Evolutionary conservation across 140 eudicot genomes (phyloP).

Genomic region (Cichorium intybus): DNA sequence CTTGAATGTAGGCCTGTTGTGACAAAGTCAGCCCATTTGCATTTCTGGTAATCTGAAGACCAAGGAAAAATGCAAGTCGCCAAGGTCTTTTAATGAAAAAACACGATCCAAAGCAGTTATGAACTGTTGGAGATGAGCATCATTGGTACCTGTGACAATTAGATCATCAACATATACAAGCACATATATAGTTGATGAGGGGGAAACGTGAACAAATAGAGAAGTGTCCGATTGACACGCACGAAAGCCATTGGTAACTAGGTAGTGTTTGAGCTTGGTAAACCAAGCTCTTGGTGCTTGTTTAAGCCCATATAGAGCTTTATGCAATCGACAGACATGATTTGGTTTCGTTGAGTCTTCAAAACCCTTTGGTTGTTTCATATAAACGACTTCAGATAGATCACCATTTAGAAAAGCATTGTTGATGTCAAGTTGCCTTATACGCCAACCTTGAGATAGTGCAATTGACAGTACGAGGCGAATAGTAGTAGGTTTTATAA

Average conservation of each 20-base stretch:
- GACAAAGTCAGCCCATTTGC: not conserved
- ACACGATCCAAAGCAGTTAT: not conserved
- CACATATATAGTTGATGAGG: not conserved
- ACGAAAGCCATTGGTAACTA: not conserved
- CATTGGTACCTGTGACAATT: not conserved
- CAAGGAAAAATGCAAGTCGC: not conserved
- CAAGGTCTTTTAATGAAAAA: not conserved
- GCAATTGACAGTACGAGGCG: not conserved
- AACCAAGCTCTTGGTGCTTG: not conserved
- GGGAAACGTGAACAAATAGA: not conserved
- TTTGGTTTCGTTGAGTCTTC: not conserved
- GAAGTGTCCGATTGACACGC: not conserved
- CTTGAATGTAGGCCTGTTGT: not conserved
- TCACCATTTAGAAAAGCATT: not conserved
- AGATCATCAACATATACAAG: conserved; percentile 9
- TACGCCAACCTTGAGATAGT: not conserved
- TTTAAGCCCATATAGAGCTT: not conserved
- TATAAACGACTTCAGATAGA: not conserved
- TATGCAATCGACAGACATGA: not conserved
- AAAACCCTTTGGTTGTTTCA: conserved; percentile 1
- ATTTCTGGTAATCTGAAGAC: not conserved
- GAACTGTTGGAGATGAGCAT: too few relatives aligned
- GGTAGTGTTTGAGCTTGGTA: not conserved
- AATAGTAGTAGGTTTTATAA: not conserved
- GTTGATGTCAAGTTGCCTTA: not conserved